These are phyloP conservation scores for Hericium rajendrae DNA, from an alignment of 768 basidiomycete species.

Conservation along the genomic window DNA sequence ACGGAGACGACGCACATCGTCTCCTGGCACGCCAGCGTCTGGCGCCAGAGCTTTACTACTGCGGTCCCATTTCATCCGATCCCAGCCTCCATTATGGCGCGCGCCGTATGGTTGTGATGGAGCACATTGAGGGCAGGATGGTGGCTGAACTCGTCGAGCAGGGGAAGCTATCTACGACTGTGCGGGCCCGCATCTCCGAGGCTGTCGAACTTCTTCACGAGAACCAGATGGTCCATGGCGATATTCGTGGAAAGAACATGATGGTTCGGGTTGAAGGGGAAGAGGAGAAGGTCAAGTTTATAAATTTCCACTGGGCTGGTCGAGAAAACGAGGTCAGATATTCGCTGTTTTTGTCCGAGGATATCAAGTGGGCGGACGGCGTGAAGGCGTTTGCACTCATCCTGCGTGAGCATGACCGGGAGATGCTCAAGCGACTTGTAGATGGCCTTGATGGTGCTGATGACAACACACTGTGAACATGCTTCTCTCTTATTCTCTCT, in stretches of 20 bases:
- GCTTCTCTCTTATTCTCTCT: too few species aligned
- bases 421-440: too few species aligned
- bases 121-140: conserved; percentile 20
- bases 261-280: conserved; percentile 13
- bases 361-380: too few species aligned
- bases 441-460: too few species aligned
- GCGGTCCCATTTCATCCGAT: conserved; percentile 7
- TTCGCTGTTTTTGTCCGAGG: neutral
- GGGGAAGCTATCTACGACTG: neutral
- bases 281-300: conserved; percentile 12
- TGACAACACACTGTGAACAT: too few species aligned
- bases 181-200: conserved; percentile 14
- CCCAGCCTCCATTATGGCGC: neutral
- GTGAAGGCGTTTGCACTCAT: too few species aligned
- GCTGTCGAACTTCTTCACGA: conserved; percentile 20
- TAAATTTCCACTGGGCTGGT: conserved; percentile 33
- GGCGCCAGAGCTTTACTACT: conserved; percentile 20
- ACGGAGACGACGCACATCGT: conserved; percentile 24
- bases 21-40: conserved; percentile 18
- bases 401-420: too few species aligned
- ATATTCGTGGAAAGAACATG: conserved; percentile 28
- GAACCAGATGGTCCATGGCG: conserved; percentile 27
- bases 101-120: conserved; percentile 32
- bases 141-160: neutral
- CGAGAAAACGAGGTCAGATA: conserved; percentile 13